A percentile compares a stretch with the other conserved stretches of the same genome.
Conservation (phyloP, 768 basidiomycete species). For the Leccinum uliginosum region DNA sequence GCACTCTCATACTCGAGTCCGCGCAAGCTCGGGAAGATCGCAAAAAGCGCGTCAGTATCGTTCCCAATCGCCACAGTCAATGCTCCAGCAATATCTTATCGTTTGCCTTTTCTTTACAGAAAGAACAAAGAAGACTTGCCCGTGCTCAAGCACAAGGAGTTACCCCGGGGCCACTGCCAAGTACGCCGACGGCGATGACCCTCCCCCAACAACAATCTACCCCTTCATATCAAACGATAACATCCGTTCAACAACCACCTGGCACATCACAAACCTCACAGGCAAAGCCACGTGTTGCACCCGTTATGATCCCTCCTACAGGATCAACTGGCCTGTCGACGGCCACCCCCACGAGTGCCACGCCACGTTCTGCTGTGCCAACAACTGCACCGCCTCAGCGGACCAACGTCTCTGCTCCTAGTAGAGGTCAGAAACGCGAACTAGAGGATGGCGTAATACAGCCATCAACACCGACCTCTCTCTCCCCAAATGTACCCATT, state of each 20-base stretch:
- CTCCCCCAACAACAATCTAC: constrained; percentile 34
- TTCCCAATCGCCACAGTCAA: not conserved
- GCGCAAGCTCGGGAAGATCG: constrained; percentile 74
- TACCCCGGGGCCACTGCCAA: constrained; percentile 18
- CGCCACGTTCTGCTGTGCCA: constrained; percentile 27
- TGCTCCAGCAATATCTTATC: constrained; percentile 12
- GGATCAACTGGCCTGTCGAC: constrained; percentile 25
- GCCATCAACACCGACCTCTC: constrained; percentile 19
- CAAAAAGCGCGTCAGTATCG: constrained; percentile 62
- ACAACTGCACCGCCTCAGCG: constrained; percentile 24
- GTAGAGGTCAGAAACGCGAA: constrained; percentile 34
- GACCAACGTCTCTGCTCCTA: constrained; percentile 5
- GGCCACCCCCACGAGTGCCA: constrained; percentile 31
- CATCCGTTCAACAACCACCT: constrained; percentile 24
- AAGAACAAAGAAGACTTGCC: constrained; percentile 67
- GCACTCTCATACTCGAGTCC: constrained; percentile 57
- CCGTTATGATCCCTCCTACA: constrained; percentile 31
- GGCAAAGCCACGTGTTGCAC: constrained; percentile 28
- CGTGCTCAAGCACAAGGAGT: constrained; percentile 44
- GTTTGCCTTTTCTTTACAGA: constrained; percentile 36
- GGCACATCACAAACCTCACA: constrained; percentile 10
- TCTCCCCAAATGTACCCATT: constrained; percentile 23
- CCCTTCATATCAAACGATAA: constrained; percentile 21
- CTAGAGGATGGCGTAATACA: constrained; percentile 24
- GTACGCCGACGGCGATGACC: constrained; percentile 17